Percentiles rank a stretch among this genome's conserved stretches.
phyloP scores from a whole-genome alignment of 331 rosid genomes.

The Ulmus americana region DNA sequence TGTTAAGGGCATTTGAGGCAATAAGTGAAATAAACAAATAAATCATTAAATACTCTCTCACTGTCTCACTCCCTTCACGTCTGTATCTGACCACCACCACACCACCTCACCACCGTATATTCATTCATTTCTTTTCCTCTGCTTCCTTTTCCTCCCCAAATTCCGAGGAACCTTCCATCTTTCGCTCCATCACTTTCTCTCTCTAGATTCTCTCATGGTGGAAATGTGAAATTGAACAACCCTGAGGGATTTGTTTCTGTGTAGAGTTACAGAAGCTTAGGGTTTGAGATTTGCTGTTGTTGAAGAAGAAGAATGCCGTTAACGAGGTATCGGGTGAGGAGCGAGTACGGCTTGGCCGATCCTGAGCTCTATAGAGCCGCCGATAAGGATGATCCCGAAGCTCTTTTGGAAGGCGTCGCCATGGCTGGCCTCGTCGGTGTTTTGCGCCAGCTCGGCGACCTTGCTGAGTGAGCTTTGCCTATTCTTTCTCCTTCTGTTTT shows the following conservation, averaged over 20 bases:
- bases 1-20: no score
- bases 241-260: neutral
- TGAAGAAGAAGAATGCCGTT: conserved; percentile 62
- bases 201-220: conserved; percentile 31
- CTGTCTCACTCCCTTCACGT: conserved; percentile 17
- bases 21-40: neutral
- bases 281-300: conserved; percentile 8
- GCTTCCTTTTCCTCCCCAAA: conserved; percentile 1
- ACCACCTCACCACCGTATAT: neutral
- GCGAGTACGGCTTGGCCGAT: conserved; percentile 75
- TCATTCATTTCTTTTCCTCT: conserved; percentile 16
- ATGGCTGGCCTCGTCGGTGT: conserved; percentile 86
- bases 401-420: conserved; percentile 78
- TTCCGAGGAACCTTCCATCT: conserved; percentile 10
- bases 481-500: neutral
- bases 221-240: conserved; percentile 31
- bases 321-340: conserved; percentile 58
- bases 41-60: neutral
- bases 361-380: conserved; percentile 73
- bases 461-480: conserved; percentile 58
- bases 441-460: conserved; percentile 97
- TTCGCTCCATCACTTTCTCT: conserved; percentile 1
- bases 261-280: conserved; percentile 1
- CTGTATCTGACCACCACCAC: conserved; percentile 28
- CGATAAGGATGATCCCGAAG: conserved; percentile 87